Conservation (phyloP, 1,284 basidiomycete genomes). For the Sanghuangporus weigelae region DNA sequence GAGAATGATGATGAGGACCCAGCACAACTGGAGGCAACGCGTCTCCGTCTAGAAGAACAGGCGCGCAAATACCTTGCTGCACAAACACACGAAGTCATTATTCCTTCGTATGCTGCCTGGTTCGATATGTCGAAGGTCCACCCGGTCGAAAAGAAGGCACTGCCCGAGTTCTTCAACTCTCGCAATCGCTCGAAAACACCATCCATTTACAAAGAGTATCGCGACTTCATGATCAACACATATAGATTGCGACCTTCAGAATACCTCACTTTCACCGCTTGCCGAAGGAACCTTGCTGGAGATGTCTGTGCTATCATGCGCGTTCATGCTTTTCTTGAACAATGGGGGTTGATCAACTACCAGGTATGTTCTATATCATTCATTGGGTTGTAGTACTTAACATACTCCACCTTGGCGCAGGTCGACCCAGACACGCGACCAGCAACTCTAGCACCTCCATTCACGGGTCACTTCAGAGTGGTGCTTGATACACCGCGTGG, state of each 20-base stretch:
- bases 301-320: conserved; percentile 99
- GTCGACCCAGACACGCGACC: conserved; percentile 97
- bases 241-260: conserved; percentile 93
- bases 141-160: conserved; percentile 84
- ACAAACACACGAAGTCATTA: conserved; percentile 95
- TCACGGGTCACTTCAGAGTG: conserved; percentile 98
- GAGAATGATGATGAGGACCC: conserved; percentile 77
- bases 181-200: conserved; percentile 95
- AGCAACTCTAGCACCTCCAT: conserved; percentile 91
- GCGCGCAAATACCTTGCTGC: conserved; percentile 92
- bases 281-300: conserved; percentile 91
- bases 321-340: conserved; percentile 97
- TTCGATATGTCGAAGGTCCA: conserved; percentile 95
- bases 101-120: conserved; percentile 97
- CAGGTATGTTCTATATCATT: conserved; percentile 53
- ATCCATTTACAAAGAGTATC: conserved; percentile 97
- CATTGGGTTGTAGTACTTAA: background rate
- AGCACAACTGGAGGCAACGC: conserved; percentile 73
- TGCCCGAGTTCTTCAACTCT: conserved; percentile 99
- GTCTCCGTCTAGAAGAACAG: conserved; percentile 75
- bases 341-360: conserved; percentile 99
- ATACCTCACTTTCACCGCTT: conserved; percentile 97
- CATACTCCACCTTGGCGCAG: conserved; percentile 41
- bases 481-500: conserved; percentile 96
- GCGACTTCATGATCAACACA: conserved; percentile 99